Evolutionary conservation across 208 protist genomes (phyloP), one percentile per base, ranked within the genome.

Genomic region (Leishmania amazonensis): DNA sequence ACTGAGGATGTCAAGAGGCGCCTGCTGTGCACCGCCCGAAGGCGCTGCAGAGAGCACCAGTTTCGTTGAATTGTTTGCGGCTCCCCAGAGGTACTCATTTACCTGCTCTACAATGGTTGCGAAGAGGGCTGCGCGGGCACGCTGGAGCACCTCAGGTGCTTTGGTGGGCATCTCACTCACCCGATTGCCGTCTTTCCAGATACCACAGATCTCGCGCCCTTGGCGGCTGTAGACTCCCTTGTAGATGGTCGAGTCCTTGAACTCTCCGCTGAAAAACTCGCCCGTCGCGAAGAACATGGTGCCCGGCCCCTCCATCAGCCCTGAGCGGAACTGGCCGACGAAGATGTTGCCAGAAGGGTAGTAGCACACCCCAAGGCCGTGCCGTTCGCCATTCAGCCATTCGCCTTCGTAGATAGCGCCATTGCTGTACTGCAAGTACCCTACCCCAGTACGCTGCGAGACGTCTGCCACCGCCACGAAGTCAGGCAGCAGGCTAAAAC

Each of bases 331-430:
- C 67, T 89, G 77, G 0, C 93, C 93, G 0, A 91, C 85, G 72
- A 86, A 94, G 40, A 96, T 89, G 78, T 90, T 89, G 49, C 93
- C 91, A 31, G 90, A 93, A 1, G 85, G 49, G 80, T 89, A 95
- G 65, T 84, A 91, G 60, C 90, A 90, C 11, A 90, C 81, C 49
- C 93, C 93, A 42, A 87, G 87, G 17, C 89, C 93, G 76, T 94
- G 84, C 6, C 87, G 88, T 64, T 87, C 77, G 51, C 87, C 91
- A 54, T 85, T 62, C 9, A 88, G 74, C 54, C 81, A 85, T 54
- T 87, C 80, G 5, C 91, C 93, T 47, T 94, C 89, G 85, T 94
- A 96, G 24, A 94, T 81, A 0, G 85, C 87, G 3, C 90, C 89
- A 53, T 90, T 87, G 60, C 65, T 64, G 78, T 87, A 91, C 68